phyloP scores from a whole-genome alignment of 2,329 filamentous ascomycete species.

The Sporothrix mexicana region DNA sequence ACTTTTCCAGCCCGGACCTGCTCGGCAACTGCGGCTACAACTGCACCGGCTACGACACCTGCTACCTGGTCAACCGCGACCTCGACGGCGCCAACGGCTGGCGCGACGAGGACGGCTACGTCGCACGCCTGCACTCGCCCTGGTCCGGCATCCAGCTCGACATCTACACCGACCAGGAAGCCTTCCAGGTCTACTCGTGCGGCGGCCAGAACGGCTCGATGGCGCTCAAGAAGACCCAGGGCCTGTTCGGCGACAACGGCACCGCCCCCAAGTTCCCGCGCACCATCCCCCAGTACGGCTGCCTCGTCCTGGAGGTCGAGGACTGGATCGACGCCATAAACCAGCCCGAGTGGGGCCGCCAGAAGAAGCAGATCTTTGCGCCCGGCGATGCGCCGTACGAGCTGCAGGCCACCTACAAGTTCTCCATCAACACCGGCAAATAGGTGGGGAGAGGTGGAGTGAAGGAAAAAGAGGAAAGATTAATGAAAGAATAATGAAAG shows the following conservation, averaged over 20 bases:
- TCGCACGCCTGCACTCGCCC: constrained; percentile 70
- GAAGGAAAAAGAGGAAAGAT: not conserved
- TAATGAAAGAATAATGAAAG: too few species aligned
- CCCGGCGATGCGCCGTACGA: constrained; percentile 66
- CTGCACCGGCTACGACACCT: constrained; percentile 83
- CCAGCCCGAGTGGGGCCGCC: constrained; percentile 82
- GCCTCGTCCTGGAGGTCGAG: constrained; percentile 88
- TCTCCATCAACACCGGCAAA: constrained; percentile 54
- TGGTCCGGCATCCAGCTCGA: constrained; percentile 86
- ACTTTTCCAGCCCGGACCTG: constrained; percentile 65
- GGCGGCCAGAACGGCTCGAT: constrained; percentile 74
- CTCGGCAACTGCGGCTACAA: constrained; percentile 76
- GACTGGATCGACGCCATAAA: constrained; percentile 96
- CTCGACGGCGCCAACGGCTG: constrained; percentile 66
- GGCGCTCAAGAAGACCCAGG: constrained; percentile 73
- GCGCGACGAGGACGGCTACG: constrained; percentile 60
- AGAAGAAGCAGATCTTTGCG: constrained; percentile 63
- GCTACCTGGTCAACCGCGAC: constrained; percentile 70
- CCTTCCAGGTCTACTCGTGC: constrained; percentile 89
- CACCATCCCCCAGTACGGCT: constrained; percentile 76
- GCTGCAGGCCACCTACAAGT: constrained; percentile 66
- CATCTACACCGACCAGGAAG: constrained; percentile 81
- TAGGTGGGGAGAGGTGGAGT: not conserved
- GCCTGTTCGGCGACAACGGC: constrained; percentile 56
- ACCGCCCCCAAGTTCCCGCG: constrained; percentile 56